Conservation (phyloP, 164 flowering plant species). For the Vitis vinifera region ASM3070453v1 NC_081822.1:6214001-6214500, state of each 20-base stretch:
- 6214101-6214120: constrained; percentile 56
- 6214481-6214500: constrained; percentile 76
- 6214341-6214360: constrained; percentile 24
- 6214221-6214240: constrained; percentile 85
- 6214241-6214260: constrained; percentile 76
- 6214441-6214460: constrained; percentile 43
- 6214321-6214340: not conserved
- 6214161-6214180: constrained; percentile 66
- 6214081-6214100: constrained; percentile 48
- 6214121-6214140: constrained; percentile 73
- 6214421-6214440: constrained; percentile 48
- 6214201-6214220: constrained; percentile 68
- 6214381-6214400: constrained; percentile 72
- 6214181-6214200: constrained; percentile 78
- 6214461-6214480: constrained; percentile 62
- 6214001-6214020: constrained; percentile 27
- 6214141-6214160: constrained; percentile 50
- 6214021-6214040: constrained; percentile 19
- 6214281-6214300: not conserved
- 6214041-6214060: constrained; percentile 56
- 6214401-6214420: constrained; percentile 75
- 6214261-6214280: constrained; percentile 57
- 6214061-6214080: constrained; percentile 68
- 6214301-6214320: not conserved
- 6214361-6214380: constrained; percentile 67